Base-by-base conservation (phyloP, 345 rosid species). In the Erysimum cheiranthoides region DNA sequence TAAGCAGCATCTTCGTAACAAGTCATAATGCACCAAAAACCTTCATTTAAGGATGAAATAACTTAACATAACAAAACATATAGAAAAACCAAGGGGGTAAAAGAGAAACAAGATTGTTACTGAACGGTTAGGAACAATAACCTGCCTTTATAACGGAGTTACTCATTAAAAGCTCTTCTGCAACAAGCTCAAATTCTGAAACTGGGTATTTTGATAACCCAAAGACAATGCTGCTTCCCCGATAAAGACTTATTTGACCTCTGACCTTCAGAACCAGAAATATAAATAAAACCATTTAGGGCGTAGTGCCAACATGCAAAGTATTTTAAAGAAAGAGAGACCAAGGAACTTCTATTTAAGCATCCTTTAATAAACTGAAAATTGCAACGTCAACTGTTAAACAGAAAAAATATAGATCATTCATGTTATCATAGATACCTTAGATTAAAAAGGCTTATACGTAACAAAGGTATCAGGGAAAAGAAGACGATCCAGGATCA, bases 151-250 rank as follows among this genome's bases (percentile, higher is more conserved):
- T 89, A 81, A 92, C 70, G 38, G 97, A 92, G 82, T 95, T 83
- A 71, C 99, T 95, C 99, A 95, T 90, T 81, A 95, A 68, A 80
- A 95, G 93, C 79, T 95, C 99, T 83, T 95, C 99, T 4, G 97
- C 99, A 11, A 88, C 92, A 67, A 95, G 96, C 82, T 95, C 99
- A 87, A 95, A 95, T 82, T 95, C 99, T 71, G 99, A 95, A 50
- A 92, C 83, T 67, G 99, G 97, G 78, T 67, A 92, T 21, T 75
- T 83, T 51, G 92, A 85, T 84, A 95, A 81, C 70, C 99, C 99
- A 82, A 95, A 95, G 73, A 83, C 84, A 75, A 95, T 89, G 82
- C 86, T 87, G 81, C 96, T 90, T 76, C 97, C 96, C 64, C 88
- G 79, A 75, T 90, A 90, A 59, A 89, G 81, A 73, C 96, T 88